Conservation (phyloP, 2,329 filamentous ascomycete genomes). For the Paecilomyces sp. region DNA sequence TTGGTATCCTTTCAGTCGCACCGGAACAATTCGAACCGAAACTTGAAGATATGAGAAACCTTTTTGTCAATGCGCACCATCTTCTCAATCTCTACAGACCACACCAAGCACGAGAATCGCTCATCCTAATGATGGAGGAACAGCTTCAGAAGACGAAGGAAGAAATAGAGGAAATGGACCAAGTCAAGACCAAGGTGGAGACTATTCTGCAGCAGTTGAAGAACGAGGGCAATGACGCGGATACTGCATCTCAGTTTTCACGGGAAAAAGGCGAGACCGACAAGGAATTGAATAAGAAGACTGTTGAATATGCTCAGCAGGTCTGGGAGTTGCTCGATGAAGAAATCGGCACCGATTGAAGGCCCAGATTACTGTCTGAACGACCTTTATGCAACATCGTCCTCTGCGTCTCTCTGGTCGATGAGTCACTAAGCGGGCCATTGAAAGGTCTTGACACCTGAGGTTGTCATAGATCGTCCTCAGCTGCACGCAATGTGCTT, state of each 20-base stretch:
- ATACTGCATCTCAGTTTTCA: constrained; percentile 4
- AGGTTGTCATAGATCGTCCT: not conserved
- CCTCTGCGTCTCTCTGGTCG: not conserved
- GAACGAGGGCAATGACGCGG: constrained; percentile 19
- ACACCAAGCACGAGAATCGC: constrained; percentile 81
- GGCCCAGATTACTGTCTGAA: not conserved
- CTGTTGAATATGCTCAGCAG: constrained; percentile 21
- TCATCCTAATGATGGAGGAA: constrained; percentile 82
- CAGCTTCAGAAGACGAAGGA: constrained; percentile 64
- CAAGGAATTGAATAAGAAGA: constrained; percentile 9
- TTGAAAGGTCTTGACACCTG: not conserved
- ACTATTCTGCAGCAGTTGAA: constrained; percentile 27
- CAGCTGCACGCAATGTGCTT: not conserved
- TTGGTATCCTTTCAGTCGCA: constrained; percentile 62
- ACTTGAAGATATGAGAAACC: constrained; percentile 67
- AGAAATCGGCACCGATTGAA: constrained; percentile 16
- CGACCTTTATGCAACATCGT: not conserved
- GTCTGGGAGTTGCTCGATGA: constrained; percentile 35
- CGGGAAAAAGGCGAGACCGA: constrained; percentile 4
- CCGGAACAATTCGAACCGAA: constrained; percentile 64
- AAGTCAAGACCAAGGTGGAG: constrained; percentile 62
- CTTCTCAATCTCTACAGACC: constrained; percentile 90
- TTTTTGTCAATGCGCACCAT: constrained; percentile 89
- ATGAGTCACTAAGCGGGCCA: not conserved
- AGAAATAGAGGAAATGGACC: constrained; percentile 72